Evolutionary conservation across 2,329 filamentous ascomycete species (phyloP).

Genomic region (Claviceps capensis): DNA sequence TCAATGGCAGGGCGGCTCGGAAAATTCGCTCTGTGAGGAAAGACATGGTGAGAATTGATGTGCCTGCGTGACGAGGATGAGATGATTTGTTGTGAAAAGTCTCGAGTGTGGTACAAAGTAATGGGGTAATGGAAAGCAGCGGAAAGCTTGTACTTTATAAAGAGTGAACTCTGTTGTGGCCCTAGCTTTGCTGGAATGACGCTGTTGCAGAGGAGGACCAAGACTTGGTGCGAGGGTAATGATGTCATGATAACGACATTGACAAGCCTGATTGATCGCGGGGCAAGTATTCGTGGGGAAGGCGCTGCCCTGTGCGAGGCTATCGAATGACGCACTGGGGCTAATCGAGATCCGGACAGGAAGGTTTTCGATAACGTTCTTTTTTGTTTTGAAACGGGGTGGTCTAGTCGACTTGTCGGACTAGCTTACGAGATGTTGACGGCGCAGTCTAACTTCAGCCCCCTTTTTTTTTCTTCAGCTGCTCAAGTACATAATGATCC

Average conservation of each 20-base stretch:
- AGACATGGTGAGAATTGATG: constrained; percentile 29
- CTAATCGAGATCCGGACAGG: not conserved
- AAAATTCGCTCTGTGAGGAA: constrained; percentile 33
- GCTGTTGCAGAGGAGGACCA: not conserved
- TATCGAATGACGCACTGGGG: not conserved
- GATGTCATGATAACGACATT: constrained; percentile 6
- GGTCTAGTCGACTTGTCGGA: not conserved
- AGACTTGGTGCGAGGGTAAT: not conserved
- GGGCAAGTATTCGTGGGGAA: constrained; percentile 5
- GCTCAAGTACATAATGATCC: no score
- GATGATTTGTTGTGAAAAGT: no score
- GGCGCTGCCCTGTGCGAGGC: not conserved
- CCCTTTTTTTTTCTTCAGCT: no score
- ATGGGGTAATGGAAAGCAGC: not conserved
- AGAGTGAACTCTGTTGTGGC: not conserved
- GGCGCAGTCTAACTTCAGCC: no score
- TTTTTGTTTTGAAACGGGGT: not conserved
- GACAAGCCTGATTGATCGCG: not conserved
- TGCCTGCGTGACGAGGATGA: not conserved
- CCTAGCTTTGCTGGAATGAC: not conserved
- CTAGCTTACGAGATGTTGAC: no score
- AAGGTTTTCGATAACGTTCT: not conserved
- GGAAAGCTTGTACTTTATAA: not conserved
- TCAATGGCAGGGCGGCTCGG: constrained; percentile 28
- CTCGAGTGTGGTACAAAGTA: no score